Base-by-base conservation (phyloP, 257 asterid genomes). In the Buddleja alternifolia region DNA sequence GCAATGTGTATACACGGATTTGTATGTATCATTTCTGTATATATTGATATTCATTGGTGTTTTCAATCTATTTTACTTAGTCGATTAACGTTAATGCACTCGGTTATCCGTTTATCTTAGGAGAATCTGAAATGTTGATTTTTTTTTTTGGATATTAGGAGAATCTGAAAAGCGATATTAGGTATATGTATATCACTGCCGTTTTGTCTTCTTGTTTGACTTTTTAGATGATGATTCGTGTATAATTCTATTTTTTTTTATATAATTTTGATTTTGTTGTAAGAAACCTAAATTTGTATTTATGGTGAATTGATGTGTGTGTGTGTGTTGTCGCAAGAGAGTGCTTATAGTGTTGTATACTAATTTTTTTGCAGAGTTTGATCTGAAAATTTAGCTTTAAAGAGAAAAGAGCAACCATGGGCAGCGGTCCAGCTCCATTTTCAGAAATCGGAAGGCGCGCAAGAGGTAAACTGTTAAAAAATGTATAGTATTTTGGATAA, bases 401-500 rank as follows among this genome's bases (percentile, higher is more conserved):
- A 59, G 60, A 60, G 54, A 69, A 48, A 63, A 25, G 45, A 16
- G 19, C 4, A 3, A 19, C 56, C 42, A 88, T 88, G 96, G 88
- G 74, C 42, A 60, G 63, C 66, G 79, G 93, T 56, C 96, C 97
- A 20, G 89, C 89, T 60, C 93, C 93, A 45, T 90, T 80, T 82
- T 83, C 91, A 3, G 96, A 86, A 51, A 86, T 90, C 59, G 96
- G 97, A 74, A 73, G 74, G 76, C 92, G 90, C 6, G 90, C 95
- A 10, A 85, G 93, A 88, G 97, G 97, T 90, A 56, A 52, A 10
- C n/a, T 41, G 48, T 25, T 44, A 50, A 2, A 17, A 1, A 24
- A 54, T 16, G 60, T 64, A 19, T 36, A 7, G 19, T 37, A 2
- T 60, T 51, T 37, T 72, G 25, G 48, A 29, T 56, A 71, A 51